Evolutionary conservation across 2,329 filamentous ascomycete species (phyloP), one percentile per base, ranked within the genome.

Genomic region (Alternaria sp.): DNA sequence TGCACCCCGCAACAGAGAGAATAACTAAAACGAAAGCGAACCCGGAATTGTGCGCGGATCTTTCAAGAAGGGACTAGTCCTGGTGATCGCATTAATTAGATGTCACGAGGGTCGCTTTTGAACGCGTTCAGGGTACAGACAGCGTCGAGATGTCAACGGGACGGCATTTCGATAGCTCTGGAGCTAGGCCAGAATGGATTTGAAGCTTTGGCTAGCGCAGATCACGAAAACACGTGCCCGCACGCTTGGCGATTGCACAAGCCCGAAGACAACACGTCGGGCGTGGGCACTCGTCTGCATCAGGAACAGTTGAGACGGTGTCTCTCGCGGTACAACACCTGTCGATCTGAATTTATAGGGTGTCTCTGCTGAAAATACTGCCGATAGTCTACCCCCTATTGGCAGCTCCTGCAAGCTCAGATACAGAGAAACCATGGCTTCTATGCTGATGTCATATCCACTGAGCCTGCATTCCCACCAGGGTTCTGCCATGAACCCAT

Each of bases 211-310:
- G 8, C 20, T 60, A 60, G 57, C 49, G 57, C 37, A 28, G 21
- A 54, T 60, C 57, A 44, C 57, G 57, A 54, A 54, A 44, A 54
- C 57, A 49, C 57, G 57, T 45, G 47, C 49, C 12, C 21, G 33
- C 23, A 28, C n/a, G 33, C 47, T 54, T 59, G 47, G 56, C 56
- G 33, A 21, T 18, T 28, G 47, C 56, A 51, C 33, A 44, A 58
- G 18, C 14, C 23, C 30, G 6, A 33, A 33, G 49, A 53, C 30
- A 53, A 30, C 49, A 41, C 33, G 37, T 41, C n/a, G n/a, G 37
- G 37, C 2, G 49, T 41, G 20, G 14, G 28, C 49, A n/a, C 12
- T 37, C 49, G 6, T 53, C 49, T 41, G 20, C 30, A 37, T n/a
- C 20, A 23, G 49, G 49, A 23, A 37, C 14, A 37, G 30, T 53